These are phyloP conservation scores for Nepenthes mirabilis DNA, from an alignment of 148 eudicot genomes.

Conservation along the genomic window DNA sequence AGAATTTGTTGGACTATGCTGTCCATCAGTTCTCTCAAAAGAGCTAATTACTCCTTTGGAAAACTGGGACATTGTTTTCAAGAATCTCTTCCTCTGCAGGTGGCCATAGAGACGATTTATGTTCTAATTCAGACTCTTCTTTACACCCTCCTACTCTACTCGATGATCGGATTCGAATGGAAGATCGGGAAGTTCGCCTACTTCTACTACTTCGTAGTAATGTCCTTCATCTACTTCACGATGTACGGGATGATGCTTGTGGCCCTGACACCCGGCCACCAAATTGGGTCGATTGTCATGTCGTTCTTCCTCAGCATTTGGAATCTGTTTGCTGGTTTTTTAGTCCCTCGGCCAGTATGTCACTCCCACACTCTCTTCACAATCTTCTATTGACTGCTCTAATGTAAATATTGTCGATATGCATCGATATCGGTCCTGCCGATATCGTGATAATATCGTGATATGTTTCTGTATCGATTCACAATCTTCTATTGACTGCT, in stretches of 20 bases:
- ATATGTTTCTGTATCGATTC: background rate
- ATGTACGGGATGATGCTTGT: conserved; percentile 77
- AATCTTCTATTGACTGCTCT: background rate
- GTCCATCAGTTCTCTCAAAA: no score
- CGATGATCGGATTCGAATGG: conserved; percentile 80
- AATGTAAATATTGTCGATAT: no score
- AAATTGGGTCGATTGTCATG: conserved; percentile 43
- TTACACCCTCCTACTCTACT: conserved; percentile 37
- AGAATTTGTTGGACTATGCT: no score
- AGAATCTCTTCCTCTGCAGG: conserved; percentile 19
- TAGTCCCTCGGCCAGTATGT: conserved; percentile 49
- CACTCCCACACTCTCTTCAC: background rate
- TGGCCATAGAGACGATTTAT: conserved; percentile 47
- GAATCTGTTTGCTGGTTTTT: conserved; percentile 70
- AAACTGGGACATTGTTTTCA: background rate
- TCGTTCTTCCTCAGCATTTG: conserved; percentile 62
- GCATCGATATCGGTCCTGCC: no score
- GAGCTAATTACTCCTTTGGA: background rate
- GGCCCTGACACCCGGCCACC: conserved; percentile 49
- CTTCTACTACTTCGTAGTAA: conserved; percentile 50
- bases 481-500: background rate
- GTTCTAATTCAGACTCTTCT: conserved; percentile 27
- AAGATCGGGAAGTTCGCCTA: conserved; percentile 25
- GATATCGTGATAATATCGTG: no score
- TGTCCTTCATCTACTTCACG: conserved; percentile 49